Conservation (phyloP, 2,329 filamentous ascomycete species). For the Lachnellula suecica region DNA sequence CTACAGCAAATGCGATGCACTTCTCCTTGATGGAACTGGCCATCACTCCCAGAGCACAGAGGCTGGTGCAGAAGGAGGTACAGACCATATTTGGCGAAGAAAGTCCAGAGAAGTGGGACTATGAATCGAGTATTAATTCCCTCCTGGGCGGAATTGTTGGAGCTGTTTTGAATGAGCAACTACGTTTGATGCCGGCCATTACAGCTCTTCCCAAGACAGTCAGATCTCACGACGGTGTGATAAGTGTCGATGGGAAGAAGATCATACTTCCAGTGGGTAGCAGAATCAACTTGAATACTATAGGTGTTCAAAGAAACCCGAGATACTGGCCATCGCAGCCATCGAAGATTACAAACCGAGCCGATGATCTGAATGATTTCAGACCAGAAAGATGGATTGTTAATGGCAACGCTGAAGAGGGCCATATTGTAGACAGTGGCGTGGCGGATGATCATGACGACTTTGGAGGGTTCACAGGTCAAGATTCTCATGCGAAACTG, state of each 20-base stretch:
- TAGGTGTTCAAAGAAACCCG: conserved; percentile 65
- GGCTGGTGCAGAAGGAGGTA: conserved; percentile 66
- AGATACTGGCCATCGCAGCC: conserved; percentile 61
- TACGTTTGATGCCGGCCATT: conserved; percentile 72
- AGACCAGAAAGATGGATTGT: conserved; percentile 72
- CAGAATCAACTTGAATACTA: conserved; percentile 54
- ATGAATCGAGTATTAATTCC: conserved; percentile 63
- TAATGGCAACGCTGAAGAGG: conserved; percentile 23
- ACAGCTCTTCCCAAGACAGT: conserved; percentile 70
- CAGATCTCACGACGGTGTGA: conserved; percentile 48
- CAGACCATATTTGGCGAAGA: conserved; percentile 61
- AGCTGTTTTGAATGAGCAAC: conserved; percentile 75
- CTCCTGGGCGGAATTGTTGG: conserved; percentile 70
- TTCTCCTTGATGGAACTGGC: conserved; percentile 70
- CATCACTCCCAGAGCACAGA: conserved; percentile 61
- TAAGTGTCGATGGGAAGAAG: conserved; percentile 58
- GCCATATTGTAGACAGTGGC: conserved; percentile 18
- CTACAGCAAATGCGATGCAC: conserved; percentile 73
- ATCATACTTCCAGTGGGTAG: conserved; percentile 57
- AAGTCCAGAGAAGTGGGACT: conserved; percentile 65
- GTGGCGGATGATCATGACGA: conserved; percentile 43
- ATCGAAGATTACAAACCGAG: conserved; percentile 39
- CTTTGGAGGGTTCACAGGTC: conserved; percentile 57
- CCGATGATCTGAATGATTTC: conserved; percentile 65
- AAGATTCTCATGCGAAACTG: conserved; percentile 58